Base-by-base conservation (phyloP, 2,329 filamentous ascomycete species). In the Coccinonectria pachysandricola region DNA sequence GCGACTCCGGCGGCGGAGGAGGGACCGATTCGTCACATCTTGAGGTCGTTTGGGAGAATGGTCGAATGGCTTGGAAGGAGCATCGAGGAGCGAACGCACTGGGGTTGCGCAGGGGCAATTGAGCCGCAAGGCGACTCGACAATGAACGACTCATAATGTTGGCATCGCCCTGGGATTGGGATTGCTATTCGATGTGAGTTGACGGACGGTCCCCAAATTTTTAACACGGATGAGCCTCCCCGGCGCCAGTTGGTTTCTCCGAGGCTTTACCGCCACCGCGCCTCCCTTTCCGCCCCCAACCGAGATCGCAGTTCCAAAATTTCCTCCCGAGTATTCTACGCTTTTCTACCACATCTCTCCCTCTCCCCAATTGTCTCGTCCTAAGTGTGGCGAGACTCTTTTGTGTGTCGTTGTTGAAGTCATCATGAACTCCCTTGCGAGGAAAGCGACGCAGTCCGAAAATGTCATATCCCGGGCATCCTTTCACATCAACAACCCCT, bases 401-500 rank as follows among this genome's bases (percentile, higher is more conserved):
- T 39, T 36, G 32, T 34, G 29, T 37, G 32, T 37, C 40, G 36
- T 35, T 32, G 28, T 41, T 42, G 29, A 33, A 30, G 23, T 35
- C 45, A 60, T 46, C 25, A 70, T 69, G 66, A 61, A 57, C 44
- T 56, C 60, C 32, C 43, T 66, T 31, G 51, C 57, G 41, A 59
- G 48, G 57, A 62, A 57, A 56, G 59, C 48, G 29, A 43, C 40
- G 21, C 53, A 54, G 37, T 51, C 61, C 40, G 52, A 62, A 35
- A 51, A 51, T 40, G 54, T 53, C 39, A 48, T 65, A 21, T 49
- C 54, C 11, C 52, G 61, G 48, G 54, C 55, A 27, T 55, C 60
- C 37, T 47, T 55, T 31, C 53, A 57, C 24, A 39, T 35, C 36
- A 32, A 48, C 34, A 48, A 53, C 28, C 47, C 53, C 37, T 52